phyloP scores from a whole-genome alignment of 2,329 filamentous ascomycete species.

The Hysterium pulicare region DNA sequence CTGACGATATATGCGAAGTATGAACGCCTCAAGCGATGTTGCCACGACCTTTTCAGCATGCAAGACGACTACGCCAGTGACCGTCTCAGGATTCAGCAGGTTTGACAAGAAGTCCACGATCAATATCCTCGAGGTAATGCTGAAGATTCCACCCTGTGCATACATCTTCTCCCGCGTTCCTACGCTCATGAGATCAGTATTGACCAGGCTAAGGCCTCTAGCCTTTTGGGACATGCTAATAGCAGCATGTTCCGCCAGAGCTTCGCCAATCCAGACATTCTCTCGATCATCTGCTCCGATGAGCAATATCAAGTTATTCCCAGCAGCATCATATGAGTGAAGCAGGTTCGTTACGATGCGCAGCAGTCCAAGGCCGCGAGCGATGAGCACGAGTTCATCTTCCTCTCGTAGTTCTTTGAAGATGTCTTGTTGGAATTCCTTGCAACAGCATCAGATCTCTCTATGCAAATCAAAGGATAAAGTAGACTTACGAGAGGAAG shows the following conservation, averaged over 20 bases:
- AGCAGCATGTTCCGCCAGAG: slow-evolving; percentile 89
- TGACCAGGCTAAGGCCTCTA: slow-evolving; percentile 83
- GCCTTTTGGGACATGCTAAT: slow-evolving; percentile 80
- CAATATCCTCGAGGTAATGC: slow-evolving; percentile 90
- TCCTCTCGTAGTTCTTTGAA: slow-evolving; percentile 71
- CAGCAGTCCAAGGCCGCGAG: slow-evolving; percentile 85
- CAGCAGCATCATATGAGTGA: slow-evolving; percentile 93
- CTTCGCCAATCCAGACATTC: slow-evolving; percentile 96
- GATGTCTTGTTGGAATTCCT: slow-evolving; percentile 89
- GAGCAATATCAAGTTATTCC: slow-evolving; percentile 86
- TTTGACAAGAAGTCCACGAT: slow-evolving; percentile 90
- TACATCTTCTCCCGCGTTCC: slow-evolving; percentile 89
- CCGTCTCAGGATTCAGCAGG: slow-evolving; percentile 74
- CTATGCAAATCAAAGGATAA: neutral
- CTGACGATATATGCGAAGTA: slow-evolving; percentile 87
- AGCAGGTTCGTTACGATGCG: slow-evolving; percentile 93
- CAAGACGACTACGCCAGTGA: slow-evolving; percentile 82
- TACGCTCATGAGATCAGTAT: slow-evolving; percentile 90
- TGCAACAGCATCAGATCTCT: slow-evolving; percentile 20
- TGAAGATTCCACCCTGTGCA: slow-evolving; percentile 82
- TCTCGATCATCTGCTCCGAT: slow-evolving; percentile 89
- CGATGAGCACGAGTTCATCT: slow-evolving; percentile 91
- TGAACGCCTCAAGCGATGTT: slow-evolving; percentile 91
- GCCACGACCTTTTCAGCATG: slow-evolving; percentile 84
- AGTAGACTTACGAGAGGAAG: slow-evolving; percentile 60